phyloP scores from a whole-genome alignment of 768 basidiomycete species.

The Crucibulum laeve region DNA sequence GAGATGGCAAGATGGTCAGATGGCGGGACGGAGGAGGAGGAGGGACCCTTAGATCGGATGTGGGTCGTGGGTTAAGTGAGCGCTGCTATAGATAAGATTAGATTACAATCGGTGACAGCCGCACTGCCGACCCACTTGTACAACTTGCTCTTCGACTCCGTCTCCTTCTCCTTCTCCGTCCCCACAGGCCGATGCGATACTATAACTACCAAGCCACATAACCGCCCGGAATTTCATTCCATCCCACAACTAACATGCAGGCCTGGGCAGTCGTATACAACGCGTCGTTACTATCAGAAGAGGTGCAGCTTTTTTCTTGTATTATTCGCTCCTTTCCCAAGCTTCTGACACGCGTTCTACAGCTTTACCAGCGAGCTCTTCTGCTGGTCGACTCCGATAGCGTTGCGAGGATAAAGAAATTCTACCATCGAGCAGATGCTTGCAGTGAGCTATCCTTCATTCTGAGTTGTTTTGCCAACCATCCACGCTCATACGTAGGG shows the following conservation, averaged over 20 bases:
- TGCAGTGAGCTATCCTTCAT: constrained; percentile 47
- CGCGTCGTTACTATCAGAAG: constrained; percentile 33
- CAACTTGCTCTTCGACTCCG: no score
- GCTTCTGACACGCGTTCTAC: no score
- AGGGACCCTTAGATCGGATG: background rate
- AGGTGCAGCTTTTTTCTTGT: constrained; percentile 22
- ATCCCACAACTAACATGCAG: constrained; percentile 23
- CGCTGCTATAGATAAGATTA: no score
- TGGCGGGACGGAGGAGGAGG: background rate
- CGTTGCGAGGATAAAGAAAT: constrained; percentile 53
- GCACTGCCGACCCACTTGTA: no score
- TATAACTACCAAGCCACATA: no score
- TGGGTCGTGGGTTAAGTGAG: no score
- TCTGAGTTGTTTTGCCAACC: constrained; percentile 1
- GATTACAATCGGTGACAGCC: background rate
- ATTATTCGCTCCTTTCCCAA: constrained; percentile 4
- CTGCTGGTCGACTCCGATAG: constrained; percentile 53
- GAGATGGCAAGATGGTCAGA: constrained; percentile 3
- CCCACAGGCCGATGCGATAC: no score
- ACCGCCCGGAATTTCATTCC: no score
- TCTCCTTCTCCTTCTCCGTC: no score
- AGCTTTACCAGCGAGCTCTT: constrained; percentile 67
- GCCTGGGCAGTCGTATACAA: constrained; percentile 42
- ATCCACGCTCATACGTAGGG: constrained; percentile 35
- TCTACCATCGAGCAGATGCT: constrained; percentile 69